Percentiles rank a stretch among this genome's conserved stretches.
These are phyloP conservation scores for Diaporthe sp. DNA, from an alignment of 2,329 filamentous ascomycete genomes.

Conservation along the genomic window DNA sequence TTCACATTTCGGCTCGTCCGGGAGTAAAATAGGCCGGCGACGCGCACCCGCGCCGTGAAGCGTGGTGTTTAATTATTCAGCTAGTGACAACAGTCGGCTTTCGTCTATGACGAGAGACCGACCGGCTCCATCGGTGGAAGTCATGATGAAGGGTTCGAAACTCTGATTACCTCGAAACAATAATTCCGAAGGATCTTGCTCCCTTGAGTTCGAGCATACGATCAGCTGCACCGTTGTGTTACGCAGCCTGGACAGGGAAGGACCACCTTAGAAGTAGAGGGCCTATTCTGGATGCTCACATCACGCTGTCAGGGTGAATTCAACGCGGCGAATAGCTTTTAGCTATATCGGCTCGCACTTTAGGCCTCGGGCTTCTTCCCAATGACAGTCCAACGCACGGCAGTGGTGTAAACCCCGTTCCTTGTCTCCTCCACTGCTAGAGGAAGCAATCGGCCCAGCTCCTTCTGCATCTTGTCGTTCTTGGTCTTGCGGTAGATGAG, in stretches of 20 bases:
- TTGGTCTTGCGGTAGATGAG: slow-evolving; percentile 45
- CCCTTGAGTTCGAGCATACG: background rate
- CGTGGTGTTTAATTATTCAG: background rate
- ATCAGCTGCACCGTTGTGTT: background rate
- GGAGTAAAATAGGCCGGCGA: background rate
- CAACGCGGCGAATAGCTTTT: no score
- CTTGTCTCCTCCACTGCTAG: slow-evolving; percentile 39
- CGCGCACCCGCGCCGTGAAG: background rate
- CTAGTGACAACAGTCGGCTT: background rate
- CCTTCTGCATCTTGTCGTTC: slow-evolving; percentile 42
- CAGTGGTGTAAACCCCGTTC: slow-evolving; percentile 37
- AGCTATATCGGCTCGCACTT: background rate
- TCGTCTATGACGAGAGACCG: background rate
- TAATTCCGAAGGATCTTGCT: no score
- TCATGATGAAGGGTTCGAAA: background rate
- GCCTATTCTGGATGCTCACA: no score
- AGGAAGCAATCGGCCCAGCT: slow-evolving; percentile 42
- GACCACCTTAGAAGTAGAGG: no score
- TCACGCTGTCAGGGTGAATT: no score
- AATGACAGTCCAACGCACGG: slow-evolving; percentile 38
- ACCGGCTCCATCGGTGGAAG: no score
- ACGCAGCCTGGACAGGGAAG: background rate
- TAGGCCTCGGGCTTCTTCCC: slow-evolving; percentile 36
- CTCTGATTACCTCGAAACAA: background rate
- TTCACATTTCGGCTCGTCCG: background rate